Base-by-base conservation (phyloP, 2,329 filamentous ascomycete genomes). In the Verticillium albo-atrum region DNA sequence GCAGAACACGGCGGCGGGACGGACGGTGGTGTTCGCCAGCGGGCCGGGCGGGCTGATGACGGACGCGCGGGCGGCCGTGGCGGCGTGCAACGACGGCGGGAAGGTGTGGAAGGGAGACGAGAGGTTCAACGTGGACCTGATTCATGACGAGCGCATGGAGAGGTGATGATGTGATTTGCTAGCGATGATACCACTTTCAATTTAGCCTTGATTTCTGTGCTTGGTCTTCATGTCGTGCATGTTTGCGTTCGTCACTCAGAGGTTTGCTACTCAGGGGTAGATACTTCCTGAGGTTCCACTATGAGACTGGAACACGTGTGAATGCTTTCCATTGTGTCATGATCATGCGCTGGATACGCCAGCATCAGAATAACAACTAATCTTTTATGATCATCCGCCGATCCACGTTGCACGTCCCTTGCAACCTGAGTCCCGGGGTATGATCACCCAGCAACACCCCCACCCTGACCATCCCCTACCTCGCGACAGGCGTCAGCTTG, bases 131-230 rank as follows among this genome's bases (percentile, higher is more conserved):
- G 83, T 89, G 2, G 70, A 74, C 54, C 72, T 89, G 34, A 72
- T 83, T 30, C 85, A 82, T 67, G 86, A 89, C 70, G 84, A 88
- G 72, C 77, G 86, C 51, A 70, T 88, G 61, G 83, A 84, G 68
- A 79, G 78, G 73, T 81, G 53, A 60, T 63, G 10, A 20, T 25
- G n/a, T 55, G 28, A 17, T 53, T 53, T 28, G 25, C 23, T 47
- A 47, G 51, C 51, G 25, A 53, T 27, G 27, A 53, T 53, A 30
- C 51, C 27, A 53, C 51, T 20, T 25, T 30, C 17, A 47, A 47
- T 28, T 53, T 28, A 30, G 51, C 37, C 37, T 53, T 53, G 51
- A 53, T 26, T 35, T 53, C 32, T 35, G 25, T 51, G 1, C 6
- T 47, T 47, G 25, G 15, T 27, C 26, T 30, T 47, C 17, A 30